These are phyloP conservation scores for Gyromitra esculenta DNA, from an alignment of 2,329 filamentous ascomycete genomes.

Conservation along the genomic window DNA sequence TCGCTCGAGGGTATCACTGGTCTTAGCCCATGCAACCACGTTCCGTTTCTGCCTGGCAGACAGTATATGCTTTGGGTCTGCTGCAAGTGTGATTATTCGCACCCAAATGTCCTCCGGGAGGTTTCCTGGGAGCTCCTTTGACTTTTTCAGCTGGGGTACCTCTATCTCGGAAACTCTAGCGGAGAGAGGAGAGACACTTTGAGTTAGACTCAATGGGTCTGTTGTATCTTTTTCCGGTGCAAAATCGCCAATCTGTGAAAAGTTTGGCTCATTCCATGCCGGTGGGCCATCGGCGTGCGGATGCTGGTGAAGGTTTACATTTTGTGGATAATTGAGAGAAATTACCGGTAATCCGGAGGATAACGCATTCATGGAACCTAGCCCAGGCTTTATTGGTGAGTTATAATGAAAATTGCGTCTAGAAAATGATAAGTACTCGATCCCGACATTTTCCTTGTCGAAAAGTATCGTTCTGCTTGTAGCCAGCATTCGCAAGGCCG, in stretches of 20 bases:
- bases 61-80: conserved; percentile 48
- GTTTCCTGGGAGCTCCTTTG: conserved; percentile 41
- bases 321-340: conserved; percentile 20
- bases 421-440: conserved; percentile 28
- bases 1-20: conserved; percentile 49
- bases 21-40: conserved; percentile 50
- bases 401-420: conserved; percentile 18
- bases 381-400: conserved; percentile 20
- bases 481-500: conserved; percentile 48
- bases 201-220: conserved; percentile 19
- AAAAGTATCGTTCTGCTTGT: conserved; percentile 49
- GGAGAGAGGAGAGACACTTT: conserved; percentile 8
- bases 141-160: conserved; percentile 14
- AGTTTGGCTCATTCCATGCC: conserved; percentile 25
- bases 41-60: conserved; percentile 48
- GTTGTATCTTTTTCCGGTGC: conserved; percentile 16
- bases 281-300: conserved; percentile 19
- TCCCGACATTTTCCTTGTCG: conserved; percentile 31
- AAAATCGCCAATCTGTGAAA: conserved; percentile 4
- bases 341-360: conserved; percentile 23
- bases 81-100: conserved; percentile 48
- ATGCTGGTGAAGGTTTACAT: conserved; percentile 4
- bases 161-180: conserved; percentile 13
- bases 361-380: conserved; percentile 10
- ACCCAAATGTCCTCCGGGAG: conserved; percentile 50